These are phyloP conservation scores for Ophiostoma angusticollis DNA, from an alignment of 2,329 filamentous ascomycete species.

Conservation along the genomic window DNA sequence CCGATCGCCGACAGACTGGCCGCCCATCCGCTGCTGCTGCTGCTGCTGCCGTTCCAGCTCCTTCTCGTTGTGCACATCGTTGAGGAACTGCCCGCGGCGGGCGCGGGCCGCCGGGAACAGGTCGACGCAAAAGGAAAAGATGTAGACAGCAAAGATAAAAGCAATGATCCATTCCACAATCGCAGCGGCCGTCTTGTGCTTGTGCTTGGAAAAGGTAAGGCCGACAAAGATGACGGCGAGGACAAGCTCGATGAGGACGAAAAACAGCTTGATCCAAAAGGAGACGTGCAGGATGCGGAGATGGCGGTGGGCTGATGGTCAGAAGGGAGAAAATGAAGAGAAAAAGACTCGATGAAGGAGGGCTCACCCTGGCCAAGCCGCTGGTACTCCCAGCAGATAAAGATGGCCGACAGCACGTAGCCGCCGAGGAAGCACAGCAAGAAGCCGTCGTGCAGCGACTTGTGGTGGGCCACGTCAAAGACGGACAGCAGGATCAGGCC, in stretches of 20 bases:
- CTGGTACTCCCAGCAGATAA: slow-evolving; percentile 84
- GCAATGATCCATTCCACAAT: slow-evolving; percentile 69
- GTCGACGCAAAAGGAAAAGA: slow-evolving; percentile 78
- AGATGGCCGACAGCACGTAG: slow-evolving; percentile 74
- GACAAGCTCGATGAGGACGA: slow-evolving; percentile 66
- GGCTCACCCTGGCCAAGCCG: slow-evolving; percentile 58
- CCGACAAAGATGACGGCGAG: slow-evolving; percentile 64
- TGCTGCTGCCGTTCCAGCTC: too few relatives aligned
- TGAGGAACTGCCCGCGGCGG: slow-evolving; percentile 23
- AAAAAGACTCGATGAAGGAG: not conserved
- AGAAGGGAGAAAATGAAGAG: not conserved
- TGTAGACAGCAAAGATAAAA: slow-evolving; percentile 77
- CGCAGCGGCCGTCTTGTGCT: slow-evolving; percentile 56
- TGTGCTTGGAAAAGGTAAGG: slow-evolving; percentile 32
- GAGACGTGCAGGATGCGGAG: slow-evolving; percentile 60
- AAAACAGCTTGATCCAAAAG: slow-evolving; percentile 78
- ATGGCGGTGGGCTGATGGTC: slow-evolving; percentile 50
- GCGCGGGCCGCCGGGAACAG: slow-evolving; percentile 65
- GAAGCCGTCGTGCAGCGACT: slow-evolving; percentile 59
- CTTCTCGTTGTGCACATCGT: slow-evolving; percentile 1
- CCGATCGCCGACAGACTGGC: too few relatives aligned
- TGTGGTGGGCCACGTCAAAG: slow-evolving; percentile 68
- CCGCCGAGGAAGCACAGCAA: slow-evolving; percentile 73
- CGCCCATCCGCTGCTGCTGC: too few relatives aligned
- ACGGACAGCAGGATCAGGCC: slow-evolving; percentile 75